Conservation (phyloP, 495 filamentous ascomycete genomes). For the Penicillium bialowiezense region DNA sequence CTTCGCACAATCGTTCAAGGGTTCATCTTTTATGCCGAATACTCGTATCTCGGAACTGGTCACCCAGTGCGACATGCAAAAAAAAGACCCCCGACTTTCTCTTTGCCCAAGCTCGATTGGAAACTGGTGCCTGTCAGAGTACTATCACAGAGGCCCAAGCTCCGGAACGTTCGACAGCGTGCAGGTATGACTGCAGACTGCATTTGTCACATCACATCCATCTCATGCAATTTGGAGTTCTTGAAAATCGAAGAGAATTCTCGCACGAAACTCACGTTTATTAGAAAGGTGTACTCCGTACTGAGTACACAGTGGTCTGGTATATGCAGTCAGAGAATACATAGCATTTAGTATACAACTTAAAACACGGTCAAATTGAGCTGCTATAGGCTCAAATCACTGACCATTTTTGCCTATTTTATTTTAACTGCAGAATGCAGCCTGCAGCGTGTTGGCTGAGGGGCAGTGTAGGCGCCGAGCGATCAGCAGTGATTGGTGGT, state of each 20-base stretch:
- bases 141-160: constrained; percentile 27
- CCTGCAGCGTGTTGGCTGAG: too few species aligned
- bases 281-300: too few species aligned
- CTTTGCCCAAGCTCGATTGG: constrained; percentile 18
- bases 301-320: too few species aligned
- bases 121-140: constrained; percentile 9
- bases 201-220: constrained; percentile 25
- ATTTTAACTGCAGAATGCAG: too few species aligned
- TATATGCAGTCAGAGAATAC: too few species aligned
- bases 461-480: constrained; percentile 24
- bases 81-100: background rate
- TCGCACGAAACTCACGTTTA: too few species aligned
- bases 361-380: too few species aligned
- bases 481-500: constrained; percentile 17
- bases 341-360: too few species aligned
- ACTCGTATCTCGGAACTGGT: background rate
- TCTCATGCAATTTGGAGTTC: background rate
- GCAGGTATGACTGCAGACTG: constrained; percentile 16
- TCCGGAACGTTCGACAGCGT: constrained; percentile 19
- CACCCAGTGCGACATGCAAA: constrained; percentile 3
- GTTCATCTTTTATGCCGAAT: background rate
- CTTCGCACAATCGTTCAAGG: too few species aligned
- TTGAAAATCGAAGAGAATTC: too few species aligned
- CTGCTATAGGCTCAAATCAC: too few species aligned
- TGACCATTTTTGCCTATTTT: too few species aligned